Base-by-base conservation (phyloP, 78 protist species). In the Pigoraptor vietnamica region DNA sequence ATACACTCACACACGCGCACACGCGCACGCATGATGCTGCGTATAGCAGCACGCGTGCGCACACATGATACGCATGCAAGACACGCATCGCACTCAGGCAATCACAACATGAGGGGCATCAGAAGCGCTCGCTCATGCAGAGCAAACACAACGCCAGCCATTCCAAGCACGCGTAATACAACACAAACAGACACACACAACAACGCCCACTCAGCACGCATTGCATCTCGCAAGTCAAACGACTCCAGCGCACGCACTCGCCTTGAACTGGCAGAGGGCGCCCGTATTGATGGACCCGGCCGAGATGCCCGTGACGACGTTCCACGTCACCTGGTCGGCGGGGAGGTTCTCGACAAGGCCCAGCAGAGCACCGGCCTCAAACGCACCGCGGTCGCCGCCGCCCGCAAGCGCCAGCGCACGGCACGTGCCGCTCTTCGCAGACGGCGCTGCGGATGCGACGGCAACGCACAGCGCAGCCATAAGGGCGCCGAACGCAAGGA, bases 331-430 rank as follows among this genome's bases (percentile, higher is more conserved):
- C 84, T 79, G 84, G 84, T 79, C 84, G 6, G 67, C 67, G 84
- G 84, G 84, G 1, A 25, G 34, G 32, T 79, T 79, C 84, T 79
- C 84, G 84, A 79, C n/a, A 21, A 79, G 32, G 32, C 34, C 84
- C 84, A 25, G 84, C 34, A 79, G 1, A 2, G 32, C 84, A 25
- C 84, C 84, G 32, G 84, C 84, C n/a, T 79, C 34, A 25, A 25
- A 79, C n/a, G 84, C 84, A 19, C 84, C 84, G 32, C 84, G 84
- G n/a, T 79, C 84, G 84, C 84, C 84, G 84, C 84, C 84, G n/a
- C 84, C 84, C 6, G 84, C 84, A 79, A 79, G 84, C 6, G 84
- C 84, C 32, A 79, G 84, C 32, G 84, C 84, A 25, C n/a, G 84
- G 84, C 84, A 79, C 10, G 84, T 14, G 23, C 35, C 34, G n/a